phyloP scores from a whole-genome alignment of 2,329 filamentous ascomycete genomes.

The Fusarium newnesense region DNA sequence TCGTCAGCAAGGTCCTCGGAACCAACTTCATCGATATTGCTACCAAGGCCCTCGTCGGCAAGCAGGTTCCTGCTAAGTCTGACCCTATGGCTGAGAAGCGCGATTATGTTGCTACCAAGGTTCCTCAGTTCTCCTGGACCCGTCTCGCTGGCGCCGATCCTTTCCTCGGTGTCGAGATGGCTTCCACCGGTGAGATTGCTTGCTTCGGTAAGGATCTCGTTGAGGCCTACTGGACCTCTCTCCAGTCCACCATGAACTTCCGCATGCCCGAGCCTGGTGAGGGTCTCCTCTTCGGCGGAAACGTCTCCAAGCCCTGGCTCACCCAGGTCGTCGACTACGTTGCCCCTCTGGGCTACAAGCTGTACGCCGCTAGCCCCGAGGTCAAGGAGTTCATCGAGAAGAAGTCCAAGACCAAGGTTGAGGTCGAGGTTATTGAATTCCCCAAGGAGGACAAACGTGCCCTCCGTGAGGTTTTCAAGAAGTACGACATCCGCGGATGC shows the following conservation, averaged over 20 bases:
- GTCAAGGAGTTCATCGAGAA: slow-evolving; percentile 88
- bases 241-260: slow-evolving; percentile 99
- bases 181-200: slow-evolving; percentile 96
- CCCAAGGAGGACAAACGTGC: slow-evolving; percentile 96
- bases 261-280: slow-evolving; percentile 93
- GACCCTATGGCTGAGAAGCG: slow-evolving; percentile 92
- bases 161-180: slow-evolving; percentile 98
- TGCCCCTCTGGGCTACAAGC: slow-evolving; percentile 90
- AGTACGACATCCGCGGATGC: slow-evolving; percentile 93
- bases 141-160: slow-evolving; percentile 96
- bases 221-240: slow-evolving; percentile 96
- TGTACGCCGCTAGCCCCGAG: slow-evolving; percentile 83
- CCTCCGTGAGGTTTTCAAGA: slow-evolving; percentile 93
- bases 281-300: slow-evolving; percentile 93
- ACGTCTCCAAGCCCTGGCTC: slow-evolving; percentile 76
- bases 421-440: slow-evolving; percentile 93
- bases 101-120: slow-evolving; percentile 95
- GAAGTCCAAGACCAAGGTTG: slow-evolving; percentile 71
- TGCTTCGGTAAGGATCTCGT: slow-evolving; percentile 97
- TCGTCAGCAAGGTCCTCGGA: slow-evolving; percentile 96
- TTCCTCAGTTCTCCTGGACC: slow-evolving; percentile 99
- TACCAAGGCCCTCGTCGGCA: slow-evolving; percentile 88
- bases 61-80: slow-evolving; percentile 82
- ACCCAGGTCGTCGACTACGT: slow-evolving; percentile 87
- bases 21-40: slow-evolving; percentile 97